phyloP scores from a whole-genome alignment of 768 basidiomycete genomes.

The Pulveroboletus frians region DNA sequence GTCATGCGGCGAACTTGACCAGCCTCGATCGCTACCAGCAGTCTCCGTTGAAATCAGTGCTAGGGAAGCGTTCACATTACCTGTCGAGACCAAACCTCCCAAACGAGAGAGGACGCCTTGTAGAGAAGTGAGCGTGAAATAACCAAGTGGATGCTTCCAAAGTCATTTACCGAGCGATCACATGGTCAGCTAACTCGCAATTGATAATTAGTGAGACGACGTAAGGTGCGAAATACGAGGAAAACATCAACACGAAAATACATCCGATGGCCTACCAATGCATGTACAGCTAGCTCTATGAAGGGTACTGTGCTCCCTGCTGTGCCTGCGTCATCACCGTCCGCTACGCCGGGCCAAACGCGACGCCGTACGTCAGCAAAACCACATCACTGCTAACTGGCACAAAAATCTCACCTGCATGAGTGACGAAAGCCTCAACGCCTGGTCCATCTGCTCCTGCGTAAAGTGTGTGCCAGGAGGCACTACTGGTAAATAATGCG shows the following conservation, averaged over 20 bases:
- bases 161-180: neutral
- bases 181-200: constrained; percentile 5
- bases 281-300: constrained; percentile 25
- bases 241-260: constrained; percentile 14
- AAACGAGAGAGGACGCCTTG: neutral
- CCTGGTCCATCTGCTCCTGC: constrained; percentile 45
- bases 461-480: constrained; percentile 35
- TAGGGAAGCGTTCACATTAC: neutral
- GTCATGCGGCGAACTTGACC: neutral
- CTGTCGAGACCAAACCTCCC: neutral
- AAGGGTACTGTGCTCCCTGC: constrained; percentile 30
- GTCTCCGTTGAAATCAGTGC: neutral
- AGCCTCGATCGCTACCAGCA: neutral
- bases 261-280: constrained; percentile 9
- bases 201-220: neutral
- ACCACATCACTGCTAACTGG: neutral
- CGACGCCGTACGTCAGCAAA: constrained; percentile 1
- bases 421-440: constrained; percentile 33
- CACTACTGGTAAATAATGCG: constrained; percentile 38
- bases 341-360: constrained; percentile 12
- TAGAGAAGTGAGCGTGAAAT: neutral
- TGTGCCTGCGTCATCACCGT: constrained; percentile 26
- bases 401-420: constrained; percentile 29
- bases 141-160: neutral
- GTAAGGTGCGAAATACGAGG: constrained; percentile 6